Evolutionary conservation across 768 basidiomycete species (phyloP), one percentile per base, ranked within the genome.

Genomic region (Cyclocybe cylindracea): DNA sequence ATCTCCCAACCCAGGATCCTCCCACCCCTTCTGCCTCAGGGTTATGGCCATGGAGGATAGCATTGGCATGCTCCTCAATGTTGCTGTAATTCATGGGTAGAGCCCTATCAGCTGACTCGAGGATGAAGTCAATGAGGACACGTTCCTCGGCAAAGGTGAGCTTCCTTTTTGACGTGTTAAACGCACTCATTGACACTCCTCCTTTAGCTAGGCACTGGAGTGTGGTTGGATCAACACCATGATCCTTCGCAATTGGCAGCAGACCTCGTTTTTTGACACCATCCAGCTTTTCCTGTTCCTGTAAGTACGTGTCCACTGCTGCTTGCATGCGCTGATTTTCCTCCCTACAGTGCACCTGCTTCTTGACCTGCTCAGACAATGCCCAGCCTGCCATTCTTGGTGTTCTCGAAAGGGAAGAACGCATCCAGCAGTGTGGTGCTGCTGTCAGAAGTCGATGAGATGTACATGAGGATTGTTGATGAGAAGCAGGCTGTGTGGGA

Each of bases 91-190:
- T 58, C 47, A 59, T 38, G 10, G 65, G 63, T n/a, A 69, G 57
- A 10, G 63, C 67, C 13, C 59, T 58, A 32, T 71, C 65, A 3
- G 68, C 57, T 6, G 63, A 66, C 36, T 58, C 32, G 1, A 62
- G 9, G 19, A 71, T 61, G 44, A 63, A 66, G 19, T 71, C 55
- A 1, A 68, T 62, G 9, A 75, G 55, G 3, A 63, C 57, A 9
- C 40, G 51, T 57, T 73, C 71, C 44, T n/a, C n/a, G n/a, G n/a
- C n/a, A n/a, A n/a, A n/a, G n/a, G n/a, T n/a, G n/a, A n/a, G n/a
- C n/a, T n/a, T 70, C 60, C 64, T 61, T 50, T 63, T 66, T 10
- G 57, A 40, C 31, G 62, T n/a, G n/a, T n/a, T n/a, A n/a, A n/a
- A n/a, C n/a, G n/a, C n/a, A 29, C 45, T 59, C 40, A 60, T 57